Base-by-base conservation (phyloP, 148 eudicot species). In the Amaranthus hypochondriacus region DNA sequence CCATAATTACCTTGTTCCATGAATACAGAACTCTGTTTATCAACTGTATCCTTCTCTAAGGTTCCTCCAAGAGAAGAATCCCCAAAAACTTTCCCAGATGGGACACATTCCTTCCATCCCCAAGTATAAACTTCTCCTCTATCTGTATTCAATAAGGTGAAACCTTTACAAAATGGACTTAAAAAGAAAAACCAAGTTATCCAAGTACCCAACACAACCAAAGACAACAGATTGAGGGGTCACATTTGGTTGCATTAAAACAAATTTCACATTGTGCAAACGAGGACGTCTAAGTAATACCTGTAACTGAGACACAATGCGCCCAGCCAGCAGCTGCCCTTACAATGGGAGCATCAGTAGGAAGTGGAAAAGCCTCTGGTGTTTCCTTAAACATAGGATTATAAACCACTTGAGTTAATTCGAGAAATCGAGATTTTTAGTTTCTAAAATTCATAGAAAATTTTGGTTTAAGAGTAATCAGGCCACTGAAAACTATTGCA, bases 21-120 rank as follows among this genome's bases (percentile, higher is more conserved):
- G 51, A 72, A 74, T 42, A 78, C 73, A 54, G 86, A 73, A 73
- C 79, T 73, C 8, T 82, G 83, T 67, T 78, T 76, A 62, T 88
- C 92, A 48, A 53, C 61, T 51, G 63, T 75, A 62, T 93, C 91
- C 79, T 87, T 89, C 74, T 90, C 97, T 66, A 63, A 73, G 75
- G 56, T 79, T 79, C 68, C 79, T 57, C 81, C 95, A 12, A 78
- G 50, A 12, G 92, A 68, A 74, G 91, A 73, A 58, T 87, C 94
- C 61, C 87, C 94, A 51, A 90, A 77, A 13, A 95, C 84, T 85
- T 88, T 95, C 18, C 97, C 99, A 28, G 96, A 87, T 9, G 99
- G 99, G 63, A 95, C 83, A 78, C 99, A 92, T 74, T 95, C 99
- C 84, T 87, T 95, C 99, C 98, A 95, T 72, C 99, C 99, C 99